Base-by-base conservation (phyloP, 164 flowering plant species). In the Macadamia tetraphylla region DNA sequence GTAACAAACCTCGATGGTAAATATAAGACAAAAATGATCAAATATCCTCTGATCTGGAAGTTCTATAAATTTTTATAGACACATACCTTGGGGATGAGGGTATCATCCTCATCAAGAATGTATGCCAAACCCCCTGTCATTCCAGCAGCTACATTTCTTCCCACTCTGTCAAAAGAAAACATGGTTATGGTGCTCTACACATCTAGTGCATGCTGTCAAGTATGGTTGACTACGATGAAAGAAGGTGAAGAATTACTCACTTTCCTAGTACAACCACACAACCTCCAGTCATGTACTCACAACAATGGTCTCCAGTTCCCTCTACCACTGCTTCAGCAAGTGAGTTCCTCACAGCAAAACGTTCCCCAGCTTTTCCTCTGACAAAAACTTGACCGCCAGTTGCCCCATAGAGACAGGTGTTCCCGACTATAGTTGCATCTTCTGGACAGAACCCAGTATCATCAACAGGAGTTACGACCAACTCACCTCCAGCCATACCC, bases 221-320 rank as follows among this genome's bases (percentile, higher is more conserved):
- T 18, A 35, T 29, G n/a, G 14, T 23, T 53, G 30, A 58, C 9
- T 7, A 64, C 6, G 44, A 56, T 14, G 29, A 67, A 43, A 52
- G 9, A 53, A 46, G 40, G 10, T 11, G 40, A 62, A 72, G 59
- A 71, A 48, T 60, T 73, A 76, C 97, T 85, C 71, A 94, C 99
- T 94, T 94, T 71, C 99, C 99, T 66, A 94, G 91, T 31, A 94
- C 85, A 31, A 92, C 89, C 55, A 94, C 97, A 74, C 99, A 92
- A 63, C 99, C 99, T 17, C 99, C 99, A 35, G 98, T 94, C 98
- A 94, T 92, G 82, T 94, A 94, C 80, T 94, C 99, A 67, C 97
- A 92, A 71, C 96, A 90, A 74, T 92, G 99, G 68, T 94, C 99
- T 66, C 98, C 97, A 68, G 99, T 86, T 60, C 98, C 98, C 78